Base-by-base conservation (phyloP, 345 rosid genomes). In the Brassica cretica region DNA sequence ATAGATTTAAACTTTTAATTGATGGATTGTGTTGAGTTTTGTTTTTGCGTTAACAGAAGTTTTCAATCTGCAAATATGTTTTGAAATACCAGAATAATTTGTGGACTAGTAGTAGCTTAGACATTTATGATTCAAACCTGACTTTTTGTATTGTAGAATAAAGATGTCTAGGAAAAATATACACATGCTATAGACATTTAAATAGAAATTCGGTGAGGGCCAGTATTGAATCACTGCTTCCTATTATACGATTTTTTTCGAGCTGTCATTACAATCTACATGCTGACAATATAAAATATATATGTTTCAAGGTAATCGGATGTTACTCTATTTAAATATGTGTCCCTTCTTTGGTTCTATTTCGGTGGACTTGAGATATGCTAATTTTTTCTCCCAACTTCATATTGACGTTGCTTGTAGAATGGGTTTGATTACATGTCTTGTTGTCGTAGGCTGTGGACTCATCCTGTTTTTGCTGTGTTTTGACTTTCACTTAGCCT, bases 211-310 rank as follows among this genome's bases (percentile, higher is more conserved):
- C 4, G 30, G 59, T 64, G 53, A 70, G 68, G 74, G 63, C 69
- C 55, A 68, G 32, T 67, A 75, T 8, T 76, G 35, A 60, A 41
- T 44, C 75, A 63, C 59, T 18, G 49, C 15, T 55, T 64, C 60
- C 65, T 66, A 64, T 55, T 71, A 64, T 64, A 71, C 24, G 35
- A 10, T 27, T 39, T 24, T 71, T 55, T 11, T 19, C 21, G 24
- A 77, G 81, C 81, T 71, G 76, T 71, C 66, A 58, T 55, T 18
- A 71, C 62, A 56, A 71, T 77, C 14, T 66, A 78, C 39, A 60
- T 41, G 61, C 14, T 35, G 67, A 65, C 27, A 58, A 72, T 65
- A 65, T 44, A 59, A 5, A 41, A 63, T 1, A 58, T 1, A 58
- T 8, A 39, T 39, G 44, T 39, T 39, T 39, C 11, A 39, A 39